Evolutionary conservation across 164 flowering plant genomes (phyloP).

Genomic region (Amborella trichopoda): DNA sequence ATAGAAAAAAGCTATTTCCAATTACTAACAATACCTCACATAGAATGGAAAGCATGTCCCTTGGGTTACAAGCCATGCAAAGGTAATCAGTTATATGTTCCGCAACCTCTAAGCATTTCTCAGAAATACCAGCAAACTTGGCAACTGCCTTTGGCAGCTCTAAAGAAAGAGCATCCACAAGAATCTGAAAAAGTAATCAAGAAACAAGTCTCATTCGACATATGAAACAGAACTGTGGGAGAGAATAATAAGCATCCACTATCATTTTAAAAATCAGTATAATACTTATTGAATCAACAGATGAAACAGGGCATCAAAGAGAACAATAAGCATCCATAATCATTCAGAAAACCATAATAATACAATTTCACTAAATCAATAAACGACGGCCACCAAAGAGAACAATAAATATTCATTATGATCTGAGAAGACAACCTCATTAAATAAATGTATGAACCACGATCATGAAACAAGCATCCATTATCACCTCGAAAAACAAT

Average conservation of each 20-base stretch:
- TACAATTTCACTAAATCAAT: too few species aligned
- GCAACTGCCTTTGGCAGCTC: conserved; percentile 60
- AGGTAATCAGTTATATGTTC: conserved; percentile 28
- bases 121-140: conserved; percentile 37
- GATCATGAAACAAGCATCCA: too few species aligned
- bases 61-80: conserved; percentile 39
- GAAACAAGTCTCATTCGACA: not conserved
- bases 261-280: not conserved
- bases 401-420: too few species aligned
- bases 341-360: not conserved
- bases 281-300: not conserved
- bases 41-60: conserved; percentile 68
- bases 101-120: conserved; percentile 27
- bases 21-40: conserved; percentile 82
- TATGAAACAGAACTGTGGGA: not conserved
- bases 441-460: too few species aligned
- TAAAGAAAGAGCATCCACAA: conserved; percentile 50
- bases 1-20: too few species aligned
- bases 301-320: not conserved
- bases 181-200: conserved; percentile 20
- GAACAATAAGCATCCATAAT: not conserved
- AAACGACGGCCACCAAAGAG: too few species aligned
- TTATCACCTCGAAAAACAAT: too few species aligned
- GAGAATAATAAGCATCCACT: not conserved
- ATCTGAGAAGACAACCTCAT: too few species aligned